These are phyloP conservation scores for Wickerhamomyces chambardii DNA, from an alignment of 805 yeast species.

Conservation along the genomic window DNA sequence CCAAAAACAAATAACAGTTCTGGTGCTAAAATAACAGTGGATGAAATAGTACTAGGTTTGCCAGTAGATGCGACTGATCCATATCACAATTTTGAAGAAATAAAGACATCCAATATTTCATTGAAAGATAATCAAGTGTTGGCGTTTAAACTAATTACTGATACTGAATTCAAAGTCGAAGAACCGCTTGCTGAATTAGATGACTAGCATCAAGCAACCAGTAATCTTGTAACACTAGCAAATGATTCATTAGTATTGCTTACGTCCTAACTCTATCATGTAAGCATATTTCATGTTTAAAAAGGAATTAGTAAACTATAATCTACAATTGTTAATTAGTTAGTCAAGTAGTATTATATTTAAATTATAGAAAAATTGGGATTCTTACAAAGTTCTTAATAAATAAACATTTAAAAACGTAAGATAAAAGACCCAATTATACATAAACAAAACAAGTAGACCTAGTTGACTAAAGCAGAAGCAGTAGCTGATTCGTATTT, in stretches of 20 bases:
- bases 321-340: too few species aligned
- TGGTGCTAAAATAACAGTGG: constrained; percentile 4
- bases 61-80: constrained; percentile 11
- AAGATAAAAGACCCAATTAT: constrained; percentile 22
- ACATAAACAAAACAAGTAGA: constrained; percentile 21
- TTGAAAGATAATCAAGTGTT: constrained; percentile 8
- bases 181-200: constrained; percentile 1
- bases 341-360: not conserved
- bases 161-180: constrained; percentile 7
- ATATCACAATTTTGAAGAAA: constrained; percentile 12
- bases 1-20: constrained; percentile 2
- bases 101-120: constrained; percentile 5
- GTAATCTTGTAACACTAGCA: too few species aligned
- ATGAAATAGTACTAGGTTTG: constrained; percentile 9
- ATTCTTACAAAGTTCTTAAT: constrained; percentile 1
- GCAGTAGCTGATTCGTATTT: constrained; percentile 99
- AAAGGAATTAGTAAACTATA: too few species aligned
- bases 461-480: constrained; percentile 97
- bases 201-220: not conserved
- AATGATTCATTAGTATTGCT: too few species aligned
- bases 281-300: too few species aligned
- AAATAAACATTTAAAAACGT: constrained; percentile 7
- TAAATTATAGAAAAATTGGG: too few species aligned
- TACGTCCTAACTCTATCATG: too few species aligned
- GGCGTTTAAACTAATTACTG: constrained; percentile 14